phyloP scores from a whole-genome alignment of 352 stramenopile genomes.

The Phytophthora macrochlamydospora region DNA sequence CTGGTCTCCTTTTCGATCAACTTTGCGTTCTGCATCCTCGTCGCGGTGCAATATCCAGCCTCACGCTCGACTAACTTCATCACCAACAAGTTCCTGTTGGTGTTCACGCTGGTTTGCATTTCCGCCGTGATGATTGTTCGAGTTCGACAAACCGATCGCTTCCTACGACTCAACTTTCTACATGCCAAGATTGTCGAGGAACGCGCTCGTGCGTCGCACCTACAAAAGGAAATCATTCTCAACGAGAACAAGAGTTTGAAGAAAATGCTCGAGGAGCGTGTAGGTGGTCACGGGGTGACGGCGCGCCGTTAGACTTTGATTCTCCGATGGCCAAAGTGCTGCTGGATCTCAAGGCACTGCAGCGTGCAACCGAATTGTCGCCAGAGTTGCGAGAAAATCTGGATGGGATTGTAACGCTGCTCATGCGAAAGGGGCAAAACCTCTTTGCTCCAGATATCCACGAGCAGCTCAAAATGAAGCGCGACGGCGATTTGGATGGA shows the following conservation, averaged over 20 bases:
- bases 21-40: constrained; percentile 66
- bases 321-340: constrained; percentile 84
- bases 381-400: constrained; percentile 74
- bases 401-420: constrained; percentile 71
- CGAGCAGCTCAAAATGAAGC: constrained; percentile 79
- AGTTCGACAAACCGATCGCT: constrained; percentile 75
- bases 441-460: constrained; percentile 84
- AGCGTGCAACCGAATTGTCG: constrained; percentile 61
- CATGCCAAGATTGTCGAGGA: constrained; percentile 78
- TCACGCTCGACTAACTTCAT: constrained; percentile 65
- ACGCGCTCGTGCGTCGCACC: constrained; percentile 59
- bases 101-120: constrained; percentile 63
- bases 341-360: constrained; percentile 75
- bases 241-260: constrained; percentile 88
- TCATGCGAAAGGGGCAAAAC: constrained; percentile 84
- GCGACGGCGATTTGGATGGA: constrained; percentile 67
- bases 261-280: constrained; percentile 77
- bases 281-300: constrained; percentile 30
- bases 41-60: constrained; percentile 67
- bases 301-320: constrained; percentile 67
- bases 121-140: constrained; percentile 65
- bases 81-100: constrained; percentile 73
- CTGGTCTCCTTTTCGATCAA: constrained; percentile 65
- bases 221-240: constrained; percentile 83
- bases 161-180: constrained; percentile 77